Base-by-base conservation (phyloP, 345 rosid genomes). In the Lepidium didymum region DNA sequence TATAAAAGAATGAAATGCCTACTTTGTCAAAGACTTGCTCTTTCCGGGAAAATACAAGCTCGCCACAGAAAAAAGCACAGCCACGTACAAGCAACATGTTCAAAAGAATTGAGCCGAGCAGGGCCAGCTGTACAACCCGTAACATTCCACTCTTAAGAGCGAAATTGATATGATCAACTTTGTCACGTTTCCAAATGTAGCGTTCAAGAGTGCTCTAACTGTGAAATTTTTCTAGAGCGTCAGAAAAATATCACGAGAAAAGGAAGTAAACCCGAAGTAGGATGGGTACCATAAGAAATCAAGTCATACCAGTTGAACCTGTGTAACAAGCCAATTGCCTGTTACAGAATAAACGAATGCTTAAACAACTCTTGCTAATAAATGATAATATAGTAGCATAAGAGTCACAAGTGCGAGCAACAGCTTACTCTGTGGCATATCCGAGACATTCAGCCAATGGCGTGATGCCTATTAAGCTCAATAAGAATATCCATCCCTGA, bases 401-500 rank as follows among this genome's bases (percentile, higher is more conserved):
- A 5, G 27, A 37, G 13, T 44, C 10, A 16, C 64, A 64, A 72
- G 1, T n/a, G 40, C 25, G 7, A 43, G 47, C 3, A 16, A 68
- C 10, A 53, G 31, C 92, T 84, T 81, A 93, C 98, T 93, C 98
- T 3, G 98, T 93, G 47, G 94, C 92, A 83, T 93, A 93, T 76
- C 98, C 97, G 66, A 93, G 81, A 75, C 96, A 97, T 80, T 93
- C 98, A 2, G 98, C 97, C 83, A 90, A 85, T 31, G 97, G 98
- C 53, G 86, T 84, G 60, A 93, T 93, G 27, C 96, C 97, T 70
- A 93, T 40, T 63, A 93, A 77, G 80, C 96, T 88, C 40, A 90
- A 68, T 67, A 88, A 78, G 88, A 93, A 93, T 65, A 90, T 81
- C 94, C 90, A 85, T 5, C 96, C 96, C 97, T 90, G 86, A 58